Conservation (phyloP, 208 protist species). For the Naegleria gruberi region DNA sequence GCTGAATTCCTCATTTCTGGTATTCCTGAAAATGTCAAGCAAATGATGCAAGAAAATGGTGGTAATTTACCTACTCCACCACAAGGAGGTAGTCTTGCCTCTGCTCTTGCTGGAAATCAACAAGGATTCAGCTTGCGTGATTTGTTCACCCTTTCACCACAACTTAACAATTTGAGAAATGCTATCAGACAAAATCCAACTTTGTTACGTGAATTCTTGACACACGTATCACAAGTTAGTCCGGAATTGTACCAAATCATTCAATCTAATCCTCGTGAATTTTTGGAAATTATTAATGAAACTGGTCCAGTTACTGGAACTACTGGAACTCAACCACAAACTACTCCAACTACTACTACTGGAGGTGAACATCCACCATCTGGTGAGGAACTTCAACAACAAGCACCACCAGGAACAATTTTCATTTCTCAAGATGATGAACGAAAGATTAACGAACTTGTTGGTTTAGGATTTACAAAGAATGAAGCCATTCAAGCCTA, state of each 20-base stretch:
- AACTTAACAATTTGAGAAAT: not conserved
- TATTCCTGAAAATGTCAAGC: not conserved
- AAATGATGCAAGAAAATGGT: not conserved
- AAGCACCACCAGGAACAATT: constrained; percentile 29
- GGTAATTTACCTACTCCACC: not conserved
- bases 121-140: not conserved
- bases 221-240: not conserved
- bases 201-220: not conserved
- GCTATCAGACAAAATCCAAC: constrained; percentile 10
- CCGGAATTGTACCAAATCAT: constrained; percentile 16
- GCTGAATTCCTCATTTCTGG: constrained; percentile 23
- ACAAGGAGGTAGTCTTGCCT: not conserved
- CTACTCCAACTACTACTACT: not conserved
- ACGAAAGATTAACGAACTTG: constrained; percentile 45
- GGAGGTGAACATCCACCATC: not conserved
- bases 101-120: not conserved
- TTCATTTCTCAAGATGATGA: constrained; percentile 47
- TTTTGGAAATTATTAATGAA: constrained; percentile 14
- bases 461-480: constrained; percentile 43
- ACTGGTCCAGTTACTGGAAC: not conserved
- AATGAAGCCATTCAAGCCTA: constrained; percentile 45
- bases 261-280: constrained; percentile 1
- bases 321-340: not conserved
- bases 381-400: not conserved
- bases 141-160: not conserved